phyloP scores from a whole-genome alignment of 768 basidiomycete genomes.

The Mycena galericulata region DNA sequence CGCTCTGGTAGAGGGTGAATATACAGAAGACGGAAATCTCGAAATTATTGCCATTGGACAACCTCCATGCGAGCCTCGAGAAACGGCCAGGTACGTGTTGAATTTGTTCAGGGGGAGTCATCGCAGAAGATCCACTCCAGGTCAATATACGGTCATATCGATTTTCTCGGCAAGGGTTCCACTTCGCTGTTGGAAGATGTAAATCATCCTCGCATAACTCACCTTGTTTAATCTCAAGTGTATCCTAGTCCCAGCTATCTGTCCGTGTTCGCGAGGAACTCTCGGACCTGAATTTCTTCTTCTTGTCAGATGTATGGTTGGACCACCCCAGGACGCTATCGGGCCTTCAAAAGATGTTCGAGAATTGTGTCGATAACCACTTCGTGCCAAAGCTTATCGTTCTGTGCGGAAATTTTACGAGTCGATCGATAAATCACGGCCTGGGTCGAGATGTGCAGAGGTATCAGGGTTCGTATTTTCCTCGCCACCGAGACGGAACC shows the following conservation, averaged over 20 bases:
- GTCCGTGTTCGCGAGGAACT: conserved; percentile 75
- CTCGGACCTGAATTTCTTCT: conserved; percentile 86
- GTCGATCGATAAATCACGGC: conserved; percentile 82
- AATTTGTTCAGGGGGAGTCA: neutral
- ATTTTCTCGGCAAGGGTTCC: conserved; percentile 95
- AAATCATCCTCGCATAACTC: conserved; percentile 45
- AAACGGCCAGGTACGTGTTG: conserved; percentile 73
- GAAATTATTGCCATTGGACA: conserved; percentile 96
- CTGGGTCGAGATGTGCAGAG: conserved; percentile 81
- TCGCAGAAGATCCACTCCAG: conserved; percentile 50
- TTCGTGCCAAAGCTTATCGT: conserved; percentile 92
- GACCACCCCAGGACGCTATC: conserved; percentile 87
- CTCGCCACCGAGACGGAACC: neutral
- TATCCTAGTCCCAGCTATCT: conserved; percentile 67
- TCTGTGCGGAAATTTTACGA: conserved; percentile 95
- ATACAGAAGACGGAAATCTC: conserved; percentile 90
- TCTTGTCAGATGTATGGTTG: conserved; percentile 96
- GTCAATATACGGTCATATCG: conserved; percentile 95
- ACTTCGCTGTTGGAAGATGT: conserved; percentile 94
- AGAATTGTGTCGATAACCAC: conserved; percentile 87
- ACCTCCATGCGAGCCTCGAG: conserved; percentile 94
- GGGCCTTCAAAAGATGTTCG: conserved; percentile 88
- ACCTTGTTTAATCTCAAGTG: conserved; percentile 11
- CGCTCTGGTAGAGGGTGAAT: conserved; percentile 95
- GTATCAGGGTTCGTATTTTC: conserved; percentile 77